A percentile compares a stretch with the other conserved stretches of the same genome.
These are phyloP conservation scores for Carnegiea gigantea DNA, from an alignment of 179 eudicot species.

Conservation along the genomic window DNA sequence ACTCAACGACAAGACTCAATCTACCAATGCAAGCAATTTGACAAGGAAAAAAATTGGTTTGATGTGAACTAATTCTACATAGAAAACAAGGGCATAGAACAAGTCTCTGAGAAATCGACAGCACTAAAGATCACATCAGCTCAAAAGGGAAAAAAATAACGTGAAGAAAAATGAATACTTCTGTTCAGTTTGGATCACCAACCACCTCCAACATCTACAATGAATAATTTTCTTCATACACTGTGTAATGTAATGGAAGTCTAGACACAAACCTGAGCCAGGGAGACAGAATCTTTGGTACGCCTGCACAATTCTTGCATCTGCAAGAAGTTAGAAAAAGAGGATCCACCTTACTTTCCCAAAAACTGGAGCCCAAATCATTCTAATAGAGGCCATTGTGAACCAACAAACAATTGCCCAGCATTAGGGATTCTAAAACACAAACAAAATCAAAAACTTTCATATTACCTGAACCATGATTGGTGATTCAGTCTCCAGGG, in stretches of 20 bases:
- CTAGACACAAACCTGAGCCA: constrained; percentile 84
- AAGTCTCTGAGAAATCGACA: no score
- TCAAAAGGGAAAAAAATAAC: no score
- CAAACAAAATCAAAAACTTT: not conserved
- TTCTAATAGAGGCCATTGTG: not conserved
- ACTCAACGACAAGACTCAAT: not conserved
- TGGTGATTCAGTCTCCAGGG: constrained; percentile 76
- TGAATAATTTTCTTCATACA: not conserved
- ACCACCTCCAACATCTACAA: not conserved
- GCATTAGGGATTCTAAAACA: no score
- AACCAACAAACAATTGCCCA: not conserved
- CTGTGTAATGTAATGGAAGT: not conserved
- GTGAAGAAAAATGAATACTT: not conserved
- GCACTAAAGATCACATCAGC: no score
- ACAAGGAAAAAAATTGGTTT: not conserved
- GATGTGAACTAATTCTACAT: no score
- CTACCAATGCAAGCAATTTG: not conserved
- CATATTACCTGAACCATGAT: constrained; percentile 87
- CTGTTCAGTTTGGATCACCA: not conserved
- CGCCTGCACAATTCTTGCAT: constrained; percentile 77
- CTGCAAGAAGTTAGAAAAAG: constrained; percentile 38
- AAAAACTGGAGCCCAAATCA: constrained; percentile 11
- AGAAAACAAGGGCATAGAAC: not conserved
- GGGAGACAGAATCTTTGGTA: constrained; percentile 71
- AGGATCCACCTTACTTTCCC: not conserved